Conservation (phyloP, 352 stramenopile genomes). For the Phytophthora boehmeriae region DNA sequence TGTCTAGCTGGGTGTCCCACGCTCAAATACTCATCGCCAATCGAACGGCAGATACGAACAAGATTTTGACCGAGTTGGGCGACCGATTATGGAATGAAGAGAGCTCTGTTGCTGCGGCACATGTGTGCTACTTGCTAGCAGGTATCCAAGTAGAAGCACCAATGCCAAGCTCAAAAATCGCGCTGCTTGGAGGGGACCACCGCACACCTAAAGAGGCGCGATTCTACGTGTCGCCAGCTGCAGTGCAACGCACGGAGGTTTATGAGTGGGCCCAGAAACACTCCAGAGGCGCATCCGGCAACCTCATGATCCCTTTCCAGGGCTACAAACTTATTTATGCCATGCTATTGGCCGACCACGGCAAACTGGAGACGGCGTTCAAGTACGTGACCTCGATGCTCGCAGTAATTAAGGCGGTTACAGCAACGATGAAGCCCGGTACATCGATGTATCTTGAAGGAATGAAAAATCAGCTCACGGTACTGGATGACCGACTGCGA, state of each 20-base stretch:
- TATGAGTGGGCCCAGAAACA: conserved; percentile 86
- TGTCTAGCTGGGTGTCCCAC: conserved; percentile 79
- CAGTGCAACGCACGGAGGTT: conserved; percentile 86
- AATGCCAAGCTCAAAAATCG: conserved; percentile 76
- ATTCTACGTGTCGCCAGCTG: conserved; percentile 80
- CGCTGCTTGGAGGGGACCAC: conserved; percentile 82
- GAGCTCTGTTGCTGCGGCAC: conserved; percentile 67
- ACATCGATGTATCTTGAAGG: conserved; percentile 88
- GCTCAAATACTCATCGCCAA: conserved; percentile 86
- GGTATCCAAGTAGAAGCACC: conserved; percentile 77
- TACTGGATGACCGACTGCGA: conserved; percentile 85
- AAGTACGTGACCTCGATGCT: conserved; percentile 90
- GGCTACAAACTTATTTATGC: conserved; percentile 91
- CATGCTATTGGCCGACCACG: conserved; percentile 84
- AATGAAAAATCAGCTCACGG: conserved; percentile 88
- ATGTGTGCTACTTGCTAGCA: conserved; percentile 83
- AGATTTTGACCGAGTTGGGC: conserved; percentile 83
- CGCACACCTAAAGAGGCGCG: conserved; percentile 69
- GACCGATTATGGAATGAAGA: conserved; percentile 82
- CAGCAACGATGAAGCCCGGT: conserved; percentile 79
- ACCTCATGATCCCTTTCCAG: conserved; percentile 85
- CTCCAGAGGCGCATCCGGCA: conserved; percentile 44
- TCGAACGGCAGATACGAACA: conserved; percentile 80
- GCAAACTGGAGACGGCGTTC: conserved; percentile 83
- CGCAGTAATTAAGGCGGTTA: conserved; percentile 73